phyloP scores from a whole-genome alignment of 2,329 filamentous ascomycete genomes.

The Amauroascus niger region DNA sequence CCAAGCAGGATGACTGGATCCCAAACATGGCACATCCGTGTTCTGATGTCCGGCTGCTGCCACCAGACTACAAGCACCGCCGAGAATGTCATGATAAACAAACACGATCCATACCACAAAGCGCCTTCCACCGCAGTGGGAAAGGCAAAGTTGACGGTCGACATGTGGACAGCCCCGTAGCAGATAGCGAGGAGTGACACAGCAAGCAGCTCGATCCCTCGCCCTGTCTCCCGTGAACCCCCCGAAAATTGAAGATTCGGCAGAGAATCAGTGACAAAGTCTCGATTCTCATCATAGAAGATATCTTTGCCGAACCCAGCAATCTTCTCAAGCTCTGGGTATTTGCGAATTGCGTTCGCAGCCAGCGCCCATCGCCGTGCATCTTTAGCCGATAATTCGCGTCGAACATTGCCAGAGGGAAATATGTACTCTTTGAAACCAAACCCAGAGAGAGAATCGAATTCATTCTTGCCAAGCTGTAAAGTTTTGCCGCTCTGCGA shows the following conservation, averaged over 20 bases:
- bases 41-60: background rate
- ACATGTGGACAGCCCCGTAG: background rate
- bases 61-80: background rate
- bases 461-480: background rate
- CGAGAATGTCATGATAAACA: background rate
- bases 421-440: background rate
- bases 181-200: background rate
- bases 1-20: background rate
- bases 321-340: background rate
- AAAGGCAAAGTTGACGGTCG: background rate
- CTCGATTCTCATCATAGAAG: background rate
- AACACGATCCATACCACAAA: conserved; percentile 1
- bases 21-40: background rate
- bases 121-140: background rate
- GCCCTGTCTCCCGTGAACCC: background rate
- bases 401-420: background rate
- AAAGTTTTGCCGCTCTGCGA: background rate
- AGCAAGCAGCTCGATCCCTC: background rate
- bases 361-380: background rate
- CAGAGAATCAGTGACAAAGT: background rate
- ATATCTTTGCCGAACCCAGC: background rate
- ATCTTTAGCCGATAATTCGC: background rate
- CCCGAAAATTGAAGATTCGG: background rate
- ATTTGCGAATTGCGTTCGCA: background rate
- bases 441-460: background rate